Percentiles rank a stretch among this genome's conserved stretches.
These are phyloP conservation scores for Leishmania arabica DNA, from an alignment of 208 protist species.

Conservation along the genomic window DNA sequence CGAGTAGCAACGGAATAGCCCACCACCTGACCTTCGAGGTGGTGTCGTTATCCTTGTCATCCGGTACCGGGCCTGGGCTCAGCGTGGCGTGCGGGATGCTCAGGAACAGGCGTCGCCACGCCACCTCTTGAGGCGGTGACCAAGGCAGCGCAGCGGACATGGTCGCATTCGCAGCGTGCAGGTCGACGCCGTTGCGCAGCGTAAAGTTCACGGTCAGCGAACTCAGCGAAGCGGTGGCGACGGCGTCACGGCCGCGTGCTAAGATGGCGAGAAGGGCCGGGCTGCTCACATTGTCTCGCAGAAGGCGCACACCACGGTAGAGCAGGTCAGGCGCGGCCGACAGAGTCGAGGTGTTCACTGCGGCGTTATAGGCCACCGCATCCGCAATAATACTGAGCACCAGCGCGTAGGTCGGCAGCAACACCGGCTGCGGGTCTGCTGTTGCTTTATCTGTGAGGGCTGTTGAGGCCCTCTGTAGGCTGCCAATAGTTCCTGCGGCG, in stretches of 20 bases:
- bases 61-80: conserved; percentile 27
- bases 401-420: conserved; percentile 49
- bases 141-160: conserved; percentile 22
- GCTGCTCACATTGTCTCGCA: conserved; percentile 37
- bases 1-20: conserved; percentile 46
- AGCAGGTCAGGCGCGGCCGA: conserved; percentile 47
- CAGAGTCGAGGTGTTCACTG: conserved; percentile 16
- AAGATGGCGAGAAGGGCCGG: conserved; percentile 30
- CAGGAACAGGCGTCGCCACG: conserved; percentile 48
- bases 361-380: conserved; percentile 25
- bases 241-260: background rate
- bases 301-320: conserved; percentile 34
- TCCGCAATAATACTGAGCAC: conserved; percentile 37
- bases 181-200: conserved; percentile 51
- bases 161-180: conserved; percentile 29
- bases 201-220: conserved; percentile 58
- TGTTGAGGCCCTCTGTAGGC: background rate
- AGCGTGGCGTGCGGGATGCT: conserved; percentile 47
- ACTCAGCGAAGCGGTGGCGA: conserved; percentile 17
- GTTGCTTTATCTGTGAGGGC: background rate
- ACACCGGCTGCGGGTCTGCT: background rate
- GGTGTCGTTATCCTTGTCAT: conserved; percentile 41
- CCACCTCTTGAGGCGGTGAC: conserved; percentile 30
- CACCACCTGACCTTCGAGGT: conserved; percentile 50
- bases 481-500: background rate